Evolutionary conservation across 225 moss, liverwort and hornwort species (phyloP), one percentile per base, ranked within the genome.

Genomic region (Marchantia polymorpha): DNA sequence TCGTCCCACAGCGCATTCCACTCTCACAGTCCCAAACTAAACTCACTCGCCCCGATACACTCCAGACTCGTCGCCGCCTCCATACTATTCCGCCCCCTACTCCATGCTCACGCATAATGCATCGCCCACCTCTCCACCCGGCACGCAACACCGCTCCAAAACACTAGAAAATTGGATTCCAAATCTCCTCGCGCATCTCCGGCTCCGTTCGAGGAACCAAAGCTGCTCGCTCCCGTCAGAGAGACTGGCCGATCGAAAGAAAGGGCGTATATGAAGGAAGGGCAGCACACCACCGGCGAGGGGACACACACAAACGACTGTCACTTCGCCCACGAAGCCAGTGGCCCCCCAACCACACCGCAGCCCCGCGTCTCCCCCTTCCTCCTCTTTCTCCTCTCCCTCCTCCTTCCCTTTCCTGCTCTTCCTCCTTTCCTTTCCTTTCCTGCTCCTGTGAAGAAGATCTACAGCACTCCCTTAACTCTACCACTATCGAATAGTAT

Each of bases 241-340:
- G 31, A 31, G 75, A 75, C 53, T 17, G n/a, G 29, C 22, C 1
- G 75, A 22, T 39, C 58, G 75, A 58, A 55, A 39, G 39, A 20
- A 74, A 59, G 30, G 3, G 17, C 39, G 58, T 46, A 59, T 31
- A 46, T 39, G 31, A 55, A 39, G 30, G 31, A 55, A 39, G 30
- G 39, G 39, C 39, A 39, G 39, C 39, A 39, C 51, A 65, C 65
- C 26, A 27, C 12, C 22, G 11, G 71, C 7, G 70, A 8, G 20
- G 20, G 48, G 22, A 0, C 12, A 70, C 0, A 70, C 0, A 49
- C 46, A 70, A 70, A 19, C 13, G 27, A 48, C 74, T 25, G 74
- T 74, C 74, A 74, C 74, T 26, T 10, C 29, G 39, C 75, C 75
- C 22, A 14, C 17, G 54, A 27, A 75, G 56, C 58, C 58, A 22